Conservation (phyloP, 2,329 filamentous ascomycete species). For the Drechslera avenae region DNA sequence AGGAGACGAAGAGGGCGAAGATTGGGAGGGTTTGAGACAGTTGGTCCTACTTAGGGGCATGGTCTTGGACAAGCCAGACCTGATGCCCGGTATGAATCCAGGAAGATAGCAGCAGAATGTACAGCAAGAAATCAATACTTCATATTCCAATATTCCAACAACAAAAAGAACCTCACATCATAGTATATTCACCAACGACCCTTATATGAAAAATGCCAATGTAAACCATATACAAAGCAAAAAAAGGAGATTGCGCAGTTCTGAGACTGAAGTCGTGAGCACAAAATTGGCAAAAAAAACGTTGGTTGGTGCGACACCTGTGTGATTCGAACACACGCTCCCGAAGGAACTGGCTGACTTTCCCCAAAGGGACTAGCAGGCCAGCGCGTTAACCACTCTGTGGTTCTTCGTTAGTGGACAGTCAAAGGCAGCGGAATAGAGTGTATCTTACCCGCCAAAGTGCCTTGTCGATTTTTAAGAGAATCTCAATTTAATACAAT, state of each 20-base stretch:
- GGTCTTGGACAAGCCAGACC: conserved; percentile 84
- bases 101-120: conserved; percentile 4
- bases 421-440: neutral
- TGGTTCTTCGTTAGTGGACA: neutral
- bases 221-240: neutral
- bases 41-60: conserved; percentile 83
- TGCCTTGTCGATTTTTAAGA: neutral
- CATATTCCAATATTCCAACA: neutral
- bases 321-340: conserved; percentile 39
- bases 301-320: conserved; percentile 27
- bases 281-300: conserved; percentile 3
- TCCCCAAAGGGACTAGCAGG: conserved; percentile 26
- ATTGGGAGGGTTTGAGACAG: conserved; percentile 86
- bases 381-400: conserved; percentile 35
- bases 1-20: conserved; percentile 87
- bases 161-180: too few species aligned
- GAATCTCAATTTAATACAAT: too few species aligned
- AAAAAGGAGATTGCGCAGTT: too few species aligned
- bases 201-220: too few species aligned
- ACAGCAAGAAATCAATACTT: neutral
- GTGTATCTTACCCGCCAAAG: conserved; percentile 7
- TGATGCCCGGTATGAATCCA: conserved; percentile 88
- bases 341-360: conserved; percentile 36
- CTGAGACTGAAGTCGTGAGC: too few species aligned
- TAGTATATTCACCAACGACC: neutral